A percentile compares a stretch with the other conserved stretches of the same genome.
Conservation (phyloP, 2,329 filamentous ascomycete species). For the Epichloe uncinata region DNA sequence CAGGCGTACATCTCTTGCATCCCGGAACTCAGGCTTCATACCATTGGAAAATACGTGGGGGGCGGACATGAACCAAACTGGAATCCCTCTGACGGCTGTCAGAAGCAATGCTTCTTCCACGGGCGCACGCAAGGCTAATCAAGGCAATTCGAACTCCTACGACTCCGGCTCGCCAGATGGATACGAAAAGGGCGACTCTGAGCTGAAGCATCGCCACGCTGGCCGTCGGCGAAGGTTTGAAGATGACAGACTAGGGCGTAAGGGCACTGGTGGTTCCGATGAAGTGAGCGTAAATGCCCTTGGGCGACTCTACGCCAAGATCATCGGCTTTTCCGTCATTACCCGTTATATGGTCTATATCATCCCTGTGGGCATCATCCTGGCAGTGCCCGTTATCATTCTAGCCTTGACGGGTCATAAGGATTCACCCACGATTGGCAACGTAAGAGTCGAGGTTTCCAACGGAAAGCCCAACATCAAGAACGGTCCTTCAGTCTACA, state of each 20-base stretch:
- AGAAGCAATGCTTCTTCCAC: constrained; percentile 40
- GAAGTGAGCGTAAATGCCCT: constrained; percentile 49
- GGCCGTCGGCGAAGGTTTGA: constrained; percentile 39
- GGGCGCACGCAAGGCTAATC: constrained; percentile 35
- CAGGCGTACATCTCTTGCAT: constrained; percentile 9
- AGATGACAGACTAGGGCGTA: constrained; percentile 22
- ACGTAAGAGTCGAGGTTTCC: constrained; percentile 9
- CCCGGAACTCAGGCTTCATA: constrained; percentile 25
- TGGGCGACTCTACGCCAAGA: constrained; percentile 51
- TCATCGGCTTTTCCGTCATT: constrained; percentile 49
- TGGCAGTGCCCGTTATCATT: constrained; percentile 49
- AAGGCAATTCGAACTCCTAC: constrained; percentile 20
- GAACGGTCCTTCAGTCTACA: constrained; percentile 37
- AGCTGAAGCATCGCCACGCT: constrained; percentile 20
- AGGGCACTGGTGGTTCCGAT: constrained; percentile 33
- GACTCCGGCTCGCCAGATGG: constrained; percentile 20
- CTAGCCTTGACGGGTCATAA: constrained; percentile 30
- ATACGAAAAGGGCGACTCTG: constrained; percentile 30
- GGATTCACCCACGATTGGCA: constrained; percentile 25
- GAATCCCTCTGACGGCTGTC: constrained; percentile 43
- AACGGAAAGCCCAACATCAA: not conserved
- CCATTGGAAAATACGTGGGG: constrained; percentile 23
- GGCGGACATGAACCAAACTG: constrained; percentile 23
- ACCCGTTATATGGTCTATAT: constrained; percentile 58
- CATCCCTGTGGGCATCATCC: constrained; percentile 45